Evolutionary conservation across 257 asterid genomes (phyloP), one percentile per base, ranked within the genome.

Genomic region (Nicotiana otophora): DNA sequence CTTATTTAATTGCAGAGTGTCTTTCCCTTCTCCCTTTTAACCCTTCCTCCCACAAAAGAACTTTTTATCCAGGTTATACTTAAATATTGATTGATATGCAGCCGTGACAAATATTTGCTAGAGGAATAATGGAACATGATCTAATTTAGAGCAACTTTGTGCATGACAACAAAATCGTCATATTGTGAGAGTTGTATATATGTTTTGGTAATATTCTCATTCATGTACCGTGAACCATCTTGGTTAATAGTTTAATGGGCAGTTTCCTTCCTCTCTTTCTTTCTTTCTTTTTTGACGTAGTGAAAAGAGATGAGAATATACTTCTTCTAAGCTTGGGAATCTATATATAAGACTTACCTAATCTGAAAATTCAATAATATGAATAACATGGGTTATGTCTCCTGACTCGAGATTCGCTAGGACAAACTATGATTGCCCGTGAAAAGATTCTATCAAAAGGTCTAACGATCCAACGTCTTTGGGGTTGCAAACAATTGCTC

Each of bases 301-400:
- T 53, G 83, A 74, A 55, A 63, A 80, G 70, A 75, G 33, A 51
- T 46, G 36, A 65, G 82, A 87, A 82, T 84, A 82, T 82, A 84
- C 86, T 15, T 75, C 58, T 33, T 26, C 46, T 10, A 74, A 19
- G 48, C 10, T 55, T 55, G 20, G 30, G 57, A 42, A 11, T 65
- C 65, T 46, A 19, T 30, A 2, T 1, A 17, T 79, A 34, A 30
- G 26, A 39, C 54, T 64, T 33, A 64, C 36, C 30, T 77, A 82
- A 63, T 39, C 80, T 30, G 33, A 64, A 77, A 81, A 60, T 61
- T 62, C 72, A 86, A 81, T 81, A 83, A 86, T 62, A 55, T 51
- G 81, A 64, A 69, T 69, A 86, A 86, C 87, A 77, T 84, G 87
- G 85, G 69, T 81, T 68, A 77, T 62, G 86, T 84, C 81, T 81